Percentiles rank a stretch among this genome's conserved stretches.
Conservation (phyloP, 225 moss, liverwort and hornwort species). For the Sphagnum contortum region DNA sequence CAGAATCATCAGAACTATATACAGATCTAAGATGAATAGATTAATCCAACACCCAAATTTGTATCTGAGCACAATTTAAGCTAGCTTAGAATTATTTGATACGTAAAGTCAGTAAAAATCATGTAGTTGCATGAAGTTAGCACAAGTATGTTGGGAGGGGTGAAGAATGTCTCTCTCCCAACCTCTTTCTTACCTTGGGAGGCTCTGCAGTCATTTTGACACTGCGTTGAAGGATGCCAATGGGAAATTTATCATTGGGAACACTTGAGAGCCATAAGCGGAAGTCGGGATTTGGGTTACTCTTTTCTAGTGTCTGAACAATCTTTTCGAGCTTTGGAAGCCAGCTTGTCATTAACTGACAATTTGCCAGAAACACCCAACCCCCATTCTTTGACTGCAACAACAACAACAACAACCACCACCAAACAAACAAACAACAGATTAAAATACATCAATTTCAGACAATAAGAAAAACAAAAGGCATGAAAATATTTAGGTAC, state of each 20-base stretch:
- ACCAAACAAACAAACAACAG: background rate
- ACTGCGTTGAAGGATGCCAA: slow-evolving; percentile 65
- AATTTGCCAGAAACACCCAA: slow-evolving; percentile 79
- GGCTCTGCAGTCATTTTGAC: slow-evolving; percentile 86
- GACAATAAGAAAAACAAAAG: no score
- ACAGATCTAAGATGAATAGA: no score
- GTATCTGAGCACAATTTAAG: no score
- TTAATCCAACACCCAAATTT: no score
- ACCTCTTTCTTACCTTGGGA: slow-evolving; percentile 38
- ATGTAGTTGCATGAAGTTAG: no score
- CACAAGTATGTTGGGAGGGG: no score
- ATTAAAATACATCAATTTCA: no score
- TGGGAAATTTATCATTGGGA: slow-evolving; percentile 74
- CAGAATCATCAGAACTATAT: no score
- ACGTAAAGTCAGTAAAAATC: no score
- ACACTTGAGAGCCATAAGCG: slow-evolving; percentile 75
- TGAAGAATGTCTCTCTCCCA: no score
- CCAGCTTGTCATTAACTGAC: slow-evolving; percentile 86
- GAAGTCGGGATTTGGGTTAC: slow-evolving; percentile 48
- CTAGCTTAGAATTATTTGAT: no score
- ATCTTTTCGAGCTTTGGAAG: slow-evolving; percentile 68
- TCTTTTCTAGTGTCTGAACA: slow-evolving; percentile 60
- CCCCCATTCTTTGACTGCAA: slow-evolving; percentile 58
- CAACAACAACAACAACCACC: background rate
- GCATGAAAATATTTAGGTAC: no score